Base-by-base conservation (phyloP, 2,329 filamentous ascomycete genomes). In the Neoscytalidium dimidiatum region DNA sequence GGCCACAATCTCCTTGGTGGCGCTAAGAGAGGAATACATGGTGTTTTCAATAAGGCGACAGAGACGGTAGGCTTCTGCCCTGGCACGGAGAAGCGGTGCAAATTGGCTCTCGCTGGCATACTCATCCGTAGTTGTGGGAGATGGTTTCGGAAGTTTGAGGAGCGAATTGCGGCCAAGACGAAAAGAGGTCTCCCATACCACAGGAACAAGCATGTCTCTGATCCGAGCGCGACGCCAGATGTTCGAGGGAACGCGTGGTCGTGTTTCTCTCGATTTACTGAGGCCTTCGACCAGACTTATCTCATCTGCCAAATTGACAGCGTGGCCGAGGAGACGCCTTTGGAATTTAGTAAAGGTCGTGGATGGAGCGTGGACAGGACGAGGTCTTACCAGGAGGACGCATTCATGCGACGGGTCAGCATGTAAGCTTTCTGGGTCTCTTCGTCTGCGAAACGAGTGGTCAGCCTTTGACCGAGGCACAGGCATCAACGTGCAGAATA, bases 231-330 rank as follows among this genome's bases (percentile, higher is more conserved):
- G 53, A 14, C 53, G 53, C 1, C 28, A 38, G 17, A 46, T 13
- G 7, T 44, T 14, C 7, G 53, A 5, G 2, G 38, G 14, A 2
- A 7, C n/a, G 4, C 38, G 53, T 2, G 21, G 23, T 3, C 21
- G 38, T 0, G 38, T 8, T 17, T 58, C 53, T 14, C 38, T 19
- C 38, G 53, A 21, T 9, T 31, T 44, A 26, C 38, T 58, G 26
- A 58, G 38, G 28, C 53, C 53, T 26, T 58, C 38, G 13, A 58
- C 53, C 9, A 58, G 53, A 14, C 26, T n/a, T 8, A 58, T 58
- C 8, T 58, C 53, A 5, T 58, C 53, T 3, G 26, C 38, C n/a
- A 58, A 7, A n/a, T 58, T 44, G 53, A 58, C 38, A 5, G 53
- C 53, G 9, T 44, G 53, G 26, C 53, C 53, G 9, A 58, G 53